phyloP scores from a whole-genome alignment of 2,329 filamentous ascomycete species.

The Hypoxylon rubiginosum region DNA sequence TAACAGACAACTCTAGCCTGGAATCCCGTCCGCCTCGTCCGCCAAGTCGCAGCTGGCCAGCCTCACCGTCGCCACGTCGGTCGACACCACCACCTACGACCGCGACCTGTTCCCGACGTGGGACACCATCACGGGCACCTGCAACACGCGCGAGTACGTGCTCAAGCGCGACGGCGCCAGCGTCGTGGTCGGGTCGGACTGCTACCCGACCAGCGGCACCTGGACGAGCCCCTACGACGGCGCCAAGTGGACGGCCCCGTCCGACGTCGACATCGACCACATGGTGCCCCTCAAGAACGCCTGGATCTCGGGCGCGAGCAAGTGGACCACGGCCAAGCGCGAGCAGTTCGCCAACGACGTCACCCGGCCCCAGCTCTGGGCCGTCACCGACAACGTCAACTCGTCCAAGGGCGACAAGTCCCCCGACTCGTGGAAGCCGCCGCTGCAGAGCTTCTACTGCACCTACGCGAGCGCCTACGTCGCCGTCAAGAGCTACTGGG shows the following conservation, averaged over 20 bases:
- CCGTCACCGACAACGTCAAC: slow-evolving; percentile 84
- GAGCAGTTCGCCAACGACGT: slow-evolving; percentile 83
- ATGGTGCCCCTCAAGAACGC: slow-evolving; percentile 85
- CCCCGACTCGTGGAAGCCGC: slow-evolving; percentile 83
- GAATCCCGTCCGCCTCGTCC: slow-evolving; percentile 70
- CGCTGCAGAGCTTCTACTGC: slow-evolving; percentile 78
- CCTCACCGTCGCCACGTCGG: slow-evolving; percentile 69
- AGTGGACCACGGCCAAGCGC: slow-evolving; percentile 78
- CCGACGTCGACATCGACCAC: slow-evolving; percentile 85
- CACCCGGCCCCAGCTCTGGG: slow-evolving; percentile 79
- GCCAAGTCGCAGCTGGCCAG: slow-evolving; percentile 70
- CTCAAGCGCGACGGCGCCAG: slow-evolving; percentile 78
- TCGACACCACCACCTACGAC: slow-evolving; percentile 69
- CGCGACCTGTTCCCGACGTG: slow-evolving; percentile 80
- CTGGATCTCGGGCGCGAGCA: slow-evolving; percentile 80
- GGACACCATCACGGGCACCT: slow-evolving; percentile 73
- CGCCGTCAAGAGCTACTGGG: slow-evolving; percentile 80
- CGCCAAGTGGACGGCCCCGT: slow-evolving; percentile 74
- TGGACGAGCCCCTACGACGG: slow-evolving; percentile 84
- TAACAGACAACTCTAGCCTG: slow-evolving; percentile 58
- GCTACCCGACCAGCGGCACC: slow-evolving; percentile 72
- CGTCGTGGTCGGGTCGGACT: slow-evolving; percentile 71
- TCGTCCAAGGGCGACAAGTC: slow-evolving; percentile 78
- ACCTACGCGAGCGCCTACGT: slow-evolving; percentile 84
- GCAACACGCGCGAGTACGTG: slow-evolving; percentile 80